Conservation (phyloP, 495 filamentous ascomycete species). For the Xylaria venustula region DNA sequence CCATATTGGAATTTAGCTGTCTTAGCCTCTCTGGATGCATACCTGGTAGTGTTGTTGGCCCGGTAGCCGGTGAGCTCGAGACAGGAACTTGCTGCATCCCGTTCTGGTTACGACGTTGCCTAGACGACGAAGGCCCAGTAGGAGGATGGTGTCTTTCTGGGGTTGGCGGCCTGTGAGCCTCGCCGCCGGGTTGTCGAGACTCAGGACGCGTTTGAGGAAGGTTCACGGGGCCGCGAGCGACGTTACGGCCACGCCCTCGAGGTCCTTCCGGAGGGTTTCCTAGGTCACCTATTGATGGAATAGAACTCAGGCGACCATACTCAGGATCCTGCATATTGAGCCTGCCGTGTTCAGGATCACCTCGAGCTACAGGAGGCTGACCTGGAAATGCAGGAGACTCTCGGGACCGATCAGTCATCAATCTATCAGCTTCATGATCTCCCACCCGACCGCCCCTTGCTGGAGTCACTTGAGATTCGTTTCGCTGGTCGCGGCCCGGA, state of each 20-base stretch:
- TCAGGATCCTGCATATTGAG: conserved; percentile 60
- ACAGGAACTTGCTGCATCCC: conserved; percentile 32
- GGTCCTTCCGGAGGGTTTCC: conserved; percentile 71
- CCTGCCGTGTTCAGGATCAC: conserved; percentile 56
- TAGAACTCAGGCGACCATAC: conserved; percentile 58
- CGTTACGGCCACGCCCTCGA: conserved; percentile 50
- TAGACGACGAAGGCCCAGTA: conserved; percentile 47
- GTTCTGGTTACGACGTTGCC: conserved; percentile 37
- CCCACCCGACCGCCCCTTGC: conserved; percentile 22
- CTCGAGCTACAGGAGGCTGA: conserved; percentile 25
- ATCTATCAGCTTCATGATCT: conserved; percentile 39
- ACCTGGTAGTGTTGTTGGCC: conserved; percentile 23
- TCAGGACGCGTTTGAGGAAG: conserved; percentile 36
- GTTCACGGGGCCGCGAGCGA: conserved; percentile 31
- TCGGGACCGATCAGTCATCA: conserved; percentile 30
- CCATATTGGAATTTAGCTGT: conserved; percentile 30
- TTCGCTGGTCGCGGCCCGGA: conserved; percentile 36
- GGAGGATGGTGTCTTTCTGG: conserved; percentile 48
- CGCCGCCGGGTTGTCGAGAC: conserved; percentile 30
- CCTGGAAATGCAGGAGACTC: conserved; percentile 34
- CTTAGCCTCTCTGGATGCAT: conserved; percentile 47
- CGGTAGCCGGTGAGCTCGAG: conserved; percentile 20
- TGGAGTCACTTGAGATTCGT: conserved; percentile 23
- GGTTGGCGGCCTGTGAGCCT: conserved; percentile 38
- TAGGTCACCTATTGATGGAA: conserved; percentile 47